These are phyloP conservation scores for Austroboletus niveus DNA, from an alignment of 1,284 basidiomycete genomes.

Conservation along the genomic window DNA sequence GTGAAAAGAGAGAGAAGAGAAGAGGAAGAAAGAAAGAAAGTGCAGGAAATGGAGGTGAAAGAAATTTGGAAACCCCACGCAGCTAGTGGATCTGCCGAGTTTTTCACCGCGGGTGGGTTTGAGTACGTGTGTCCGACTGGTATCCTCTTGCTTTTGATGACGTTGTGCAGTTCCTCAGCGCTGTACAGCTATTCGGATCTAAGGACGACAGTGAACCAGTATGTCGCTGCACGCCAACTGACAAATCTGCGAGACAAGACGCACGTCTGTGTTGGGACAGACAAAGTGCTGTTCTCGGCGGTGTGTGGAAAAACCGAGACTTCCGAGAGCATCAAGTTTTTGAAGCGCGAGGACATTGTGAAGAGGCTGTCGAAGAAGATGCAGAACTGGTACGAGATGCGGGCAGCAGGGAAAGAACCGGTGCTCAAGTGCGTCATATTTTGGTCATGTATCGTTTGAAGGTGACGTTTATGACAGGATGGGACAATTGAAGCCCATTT, in stretches of 20 bases:
- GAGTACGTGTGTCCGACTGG: constrained; percentile 40
- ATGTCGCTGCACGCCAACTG: constrained; percentile 59
- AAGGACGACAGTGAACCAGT: constrained; percentile 55
- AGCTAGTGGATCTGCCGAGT: constrained; percentile 40
- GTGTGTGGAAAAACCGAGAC: constrained; percentile 46
- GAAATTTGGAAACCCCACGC: constrained; percentile 78
- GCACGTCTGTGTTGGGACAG: constrained; percentile 66
- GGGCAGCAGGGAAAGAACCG: constrained; percentile 47
- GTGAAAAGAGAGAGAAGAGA: constrained; percentile 50
- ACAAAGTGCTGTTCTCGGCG: constrained; percentile 46
- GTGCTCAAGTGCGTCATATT: constrained; percentile 50
- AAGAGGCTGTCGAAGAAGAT: constrained; percentile 57
- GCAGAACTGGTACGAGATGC: constrained; percentile 71
- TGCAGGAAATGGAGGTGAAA: constrained; percentile 50
- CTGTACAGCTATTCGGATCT: constrained; percentile 59
- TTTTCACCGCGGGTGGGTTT: constrained; percentile 63
- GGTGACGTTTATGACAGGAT: constrained; percentile 50
- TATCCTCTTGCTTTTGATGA: background rate
- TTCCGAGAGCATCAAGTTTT: constrained; percentile 45
- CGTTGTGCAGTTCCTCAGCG: constrained; percentile 43
- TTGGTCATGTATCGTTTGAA: background rate
- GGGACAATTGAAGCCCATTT: constrained; percentile 68
- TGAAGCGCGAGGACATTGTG: constrained; percentile 68
- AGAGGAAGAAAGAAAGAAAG: constrained; percentile 43
- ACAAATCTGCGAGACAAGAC: constrained; percentile 64